Evolutionary conservation across 1,284 basidiomycete species (phyloP).

Genomic region (Phellopilus nigrolimitatus): DNA sequence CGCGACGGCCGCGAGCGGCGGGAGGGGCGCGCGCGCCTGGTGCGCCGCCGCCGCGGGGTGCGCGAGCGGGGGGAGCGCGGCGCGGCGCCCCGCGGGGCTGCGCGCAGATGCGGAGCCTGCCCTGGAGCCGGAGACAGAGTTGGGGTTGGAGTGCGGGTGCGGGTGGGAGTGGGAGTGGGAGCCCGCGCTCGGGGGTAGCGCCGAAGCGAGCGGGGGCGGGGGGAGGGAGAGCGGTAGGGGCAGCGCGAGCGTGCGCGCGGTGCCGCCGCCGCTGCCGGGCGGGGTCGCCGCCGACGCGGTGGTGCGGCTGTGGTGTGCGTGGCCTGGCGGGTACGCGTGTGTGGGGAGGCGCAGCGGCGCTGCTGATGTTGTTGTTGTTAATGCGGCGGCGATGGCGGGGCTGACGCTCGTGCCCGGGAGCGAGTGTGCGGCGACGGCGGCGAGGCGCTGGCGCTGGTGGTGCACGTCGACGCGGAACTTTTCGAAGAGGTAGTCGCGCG

Average conservation of each 20-base stretch:
- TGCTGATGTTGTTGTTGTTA: too few relatives aligned
- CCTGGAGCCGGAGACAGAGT: too few relatives aligned
- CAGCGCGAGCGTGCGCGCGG: too few relatives aligned
- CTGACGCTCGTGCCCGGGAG: too few relatives aligned
- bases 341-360: too few relatives aligned
- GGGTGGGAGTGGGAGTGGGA: not conserved
- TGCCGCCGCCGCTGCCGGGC: too few relatives aligned
- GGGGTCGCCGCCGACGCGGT: too few relatives aligned
- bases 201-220: too few relatives aligned
- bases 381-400: too few relatives aligned
- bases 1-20: slow-evolving; percentile 9
- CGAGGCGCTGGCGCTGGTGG: slow-evolving; percentile 37
- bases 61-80: slow-evolving; percentile 7
- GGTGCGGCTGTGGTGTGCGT: not conserved
- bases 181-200: not conserved
- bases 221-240: too few relatives aligned
- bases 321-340: too few relatives aligned
- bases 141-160: not conserved
- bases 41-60: slow-evolving; percentile 2
- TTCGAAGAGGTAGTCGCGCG: slow-evolving; percentile 75
- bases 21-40: not conserved
- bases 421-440: not conserved
- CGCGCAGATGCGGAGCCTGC: not conserved
- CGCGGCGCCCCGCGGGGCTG: too few relatives aligned
- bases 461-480: slow-evolving; percentile 64